Percentiles rank a stretch among this genome's conserved stretches.
Conservation (phyloP, 2,329 filamentous ascomycete genomes). For the Fusarium euwallaceae region DNA sequence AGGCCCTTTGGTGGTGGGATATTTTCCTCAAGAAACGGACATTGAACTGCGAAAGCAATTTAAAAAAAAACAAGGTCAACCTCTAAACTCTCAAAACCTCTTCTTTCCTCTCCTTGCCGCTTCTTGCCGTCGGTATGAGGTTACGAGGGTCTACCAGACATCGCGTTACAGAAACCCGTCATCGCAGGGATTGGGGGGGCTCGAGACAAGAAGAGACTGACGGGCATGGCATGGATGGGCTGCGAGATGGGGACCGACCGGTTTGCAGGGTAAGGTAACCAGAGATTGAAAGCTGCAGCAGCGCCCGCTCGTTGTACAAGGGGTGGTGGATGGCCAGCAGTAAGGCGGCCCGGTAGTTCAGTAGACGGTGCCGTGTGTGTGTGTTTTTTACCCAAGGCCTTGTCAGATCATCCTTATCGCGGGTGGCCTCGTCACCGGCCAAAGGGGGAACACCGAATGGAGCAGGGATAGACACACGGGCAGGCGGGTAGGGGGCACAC, state of each 20-base stretch:
- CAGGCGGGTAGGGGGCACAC: slow-evolving; percentile 11
- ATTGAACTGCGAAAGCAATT: slow-evolving; percentile 1
- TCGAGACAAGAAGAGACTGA: background rate
- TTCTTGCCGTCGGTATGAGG: slow-evolving; percentile 32
- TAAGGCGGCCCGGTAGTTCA: slow-evolving; percentile 42
- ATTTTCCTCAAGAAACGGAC: slow-evolving; percentile 1
- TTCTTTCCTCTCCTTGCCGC: slow-evolving; percentile 42
- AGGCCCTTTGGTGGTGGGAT: slow-evolving; percentile 26
- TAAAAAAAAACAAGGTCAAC: slow-evolving; percentile 5
- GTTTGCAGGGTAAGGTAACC: slow-evolving; percentile 44
- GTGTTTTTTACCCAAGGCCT: slow-evolving; percentile 16
- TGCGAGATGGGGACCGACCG: slow-evolving; percentile 20
- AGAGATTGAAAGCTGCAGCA: slow-evolving; percentile 34
- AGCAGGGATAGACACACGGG: slow-evolving; percentile 21
- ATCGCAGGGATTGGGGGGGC: slow-evolving; percentile 8
- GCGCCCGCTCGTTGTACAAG: background rate
- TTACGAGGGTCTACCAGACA: slow-evolving; percentile 2
- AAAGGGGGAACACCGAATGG: slow-evolving; percentile 34
- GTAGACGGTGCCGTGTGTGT: slow-evolving; percentile 5
- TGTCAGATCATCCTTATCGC: slow-evolving; percentile 49
- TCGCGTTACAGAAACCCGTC: slow-evolving; percentile 21
- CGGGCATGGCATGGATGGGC: background rate
- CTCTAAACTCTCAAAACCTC: slow-evolving; percentile 13
- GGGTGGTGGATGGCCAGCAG: slow-evolving; percentile 5
- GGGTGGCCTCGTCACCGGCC: slow-evolving; percentile 9